These are phyloP conservation scores for Silene conica DNA, from an alignment of 148 eudicot genomes.

Conservation along the genomic window DNA sequence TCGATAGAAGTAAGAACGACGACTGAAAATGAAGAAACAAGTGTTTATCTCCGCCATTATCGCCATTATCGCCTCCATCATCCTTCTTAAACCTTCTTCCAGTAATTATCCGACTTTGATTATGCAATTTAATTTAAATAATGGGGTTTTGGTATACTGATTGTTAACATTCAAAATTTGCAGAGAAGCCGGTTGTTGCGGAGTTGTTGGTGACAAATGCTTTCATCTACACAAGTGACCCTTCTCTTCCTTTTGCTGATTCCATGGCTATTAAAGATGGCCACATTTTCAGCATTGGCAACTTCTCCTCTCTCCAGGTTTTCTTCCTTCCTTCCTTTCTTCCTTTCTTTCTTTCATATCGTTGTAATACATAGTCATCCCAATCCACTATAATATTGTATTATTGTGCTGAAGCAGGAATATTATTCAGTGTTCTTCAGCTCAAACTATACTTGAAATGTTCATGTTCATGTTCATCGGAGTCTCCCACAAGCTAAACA, in stretches of 20 bases:
- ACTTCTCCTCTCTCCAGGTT: constrained; percentile 58
- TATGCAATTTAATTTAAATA: not conserved
- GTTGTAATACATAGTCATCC: too few species aligned
- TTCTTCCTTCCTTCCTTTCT: too few species aligned
- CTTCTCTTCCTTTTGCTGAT: constrained; percentile 65
- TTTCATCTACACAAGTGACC: constrained; percentile 71
- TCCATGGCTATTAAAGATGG: constrained; percentile 67
- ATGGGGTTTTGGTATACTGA: not conserved
- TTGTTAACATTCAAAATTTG: not conserved
- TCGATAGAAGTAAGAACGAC: not conserved
- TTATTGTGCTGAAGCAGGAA: too few species aligned
- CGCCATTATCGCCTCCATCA: constrained; percentile 25
- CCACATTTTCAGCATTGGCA: constrained; percentile 60
- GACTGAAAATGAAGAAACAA: constrained; percentile 7
- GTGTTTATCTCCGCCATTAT: constrained; percentile 14
- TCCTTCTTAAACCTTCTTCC: constrained; percentile 20
- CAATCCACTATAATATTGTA: too few species aligned
- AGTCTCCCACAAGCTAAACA: too few species aligned
- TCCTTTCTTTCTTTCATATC: too few species aligned
- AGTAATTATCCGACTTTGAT: not conserved
- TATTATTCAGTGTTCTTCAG: too few species aligned
- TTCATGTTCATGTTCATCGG: too few species aligned
- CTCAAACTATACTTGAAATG: too few species aligned
- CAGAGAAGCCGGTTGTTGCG: constrained; percentile 37
- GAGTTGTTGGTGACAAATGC: constrained; percentile 82